Percentiles rank a stretch among this genome's conserved stretches.
phyloP scores from a whole-genome alignment of 768 basidiomycete species.

The Pulveroboletus ravenelii region DNA sequence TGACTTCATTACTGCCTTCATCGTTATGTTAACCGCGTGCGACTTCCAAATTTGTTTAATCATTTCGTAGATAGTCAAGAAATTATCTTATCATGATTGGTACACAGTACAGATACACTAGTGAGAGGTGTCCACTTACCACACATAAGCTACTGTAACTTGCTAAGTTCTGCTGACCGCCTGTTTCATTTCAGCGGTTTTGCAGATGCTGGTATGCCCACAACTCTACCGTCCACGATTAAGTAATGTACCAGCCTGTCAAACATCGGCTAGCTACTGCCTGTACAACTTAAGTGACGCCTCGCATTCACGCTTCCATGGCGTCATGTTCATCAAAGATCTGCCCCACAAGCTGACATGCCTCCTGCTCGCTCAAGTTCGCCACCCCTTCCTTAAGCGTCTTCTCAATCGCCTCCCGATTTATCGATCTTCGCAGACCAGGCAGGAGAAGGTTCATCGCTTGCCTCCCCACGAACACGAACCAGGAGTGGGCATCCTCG shows the following conservation, averaged over 20 bases:
- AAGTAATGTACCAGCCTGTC: background rate
- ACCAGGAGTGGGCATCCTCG: conserved; percentile 10
- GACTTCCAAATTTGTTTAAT: too few species aligned
- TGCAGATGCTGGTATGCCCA: too few species aligned
- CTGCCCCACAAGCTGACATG: conserved; percentile 1
- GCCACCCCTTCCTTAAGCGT: conserved; percentile 10
- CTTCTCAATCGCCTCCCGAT: conserved; percentile 9
- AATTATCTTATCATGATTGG: too few species aligned
- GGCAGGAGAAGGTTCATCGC: conserved; percentile 13
- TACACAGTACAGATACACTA: too few species aligned
- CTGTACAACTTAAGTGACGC: background rate
- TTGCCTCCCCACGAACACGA: conserved; percentile 12
- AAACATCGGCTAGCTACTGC: background rate
- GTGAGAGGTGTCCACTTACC: too few species aligned
- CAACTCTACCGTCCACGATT: too few species aligned
- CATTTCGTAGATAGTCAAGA: too few species aligned
- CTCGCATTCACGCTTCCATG: conserved; percentile 3
- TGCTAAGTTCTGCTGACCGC: too few species aligned
- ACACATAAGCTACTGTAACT: too few species aligned
- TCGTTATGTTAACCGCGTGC: too few species aligned
- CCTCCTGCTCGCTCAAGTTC: conserved; percentile 6
- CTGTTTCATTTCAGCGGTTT: too few species aligned
- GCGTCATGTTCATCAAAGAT: conserved; percentile 10
- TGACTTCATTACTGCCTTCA: too few species aligned
- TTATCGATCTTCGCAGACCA: conserved; percentile 5